phyloP scores from a whole-genome alignment of 495 filamentous ascomycete species.

The Penicillium longicatenatum region DNA sequence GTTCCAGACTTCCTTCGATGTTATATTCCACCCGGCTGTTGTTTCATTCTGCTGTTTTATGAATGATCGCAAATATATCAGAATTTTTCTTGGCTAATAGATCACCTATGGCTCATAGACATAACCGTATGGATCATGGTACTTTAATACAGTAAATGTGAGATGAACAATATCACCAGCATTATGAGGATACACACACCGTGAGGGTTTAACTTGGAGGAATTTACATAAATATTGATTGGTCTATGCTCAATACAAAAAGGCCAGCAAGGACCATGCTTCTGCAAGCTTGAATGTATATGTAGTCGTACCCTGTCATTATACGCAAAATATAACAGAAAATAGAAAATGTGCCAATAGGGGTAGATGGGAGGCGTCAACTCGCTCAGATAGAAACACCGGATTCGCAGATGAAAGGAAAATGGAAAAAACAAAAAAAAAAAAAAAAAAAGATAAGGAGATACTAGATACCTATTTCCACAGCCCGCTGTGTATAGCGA shows the following conservation, averaged over 20 bases:
- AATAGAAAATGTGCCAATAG: conserved; percentile 23
- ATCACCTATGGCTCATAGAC: too few relatives aligned
- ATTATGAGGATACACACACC: not conserved
- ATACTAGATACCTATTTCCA: conserved; percentile 38
- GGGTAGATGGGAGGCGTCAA: conserved; percentile 9
- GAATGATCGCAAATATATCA: too few relatives aligned
- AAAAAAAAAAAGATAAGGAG: conserved; percentile 16
- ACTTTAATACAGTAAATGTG: too few relatives aligned
- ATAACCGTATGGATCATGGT: too few relatives aligned
- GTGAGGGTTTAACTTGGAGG: too few relatives aligned
- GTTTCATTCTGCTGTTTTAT: too few relatives aligned
- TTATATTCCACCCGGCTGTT: too few relatives aligned
- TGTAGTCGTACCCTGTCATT: conserved; percentile 46
- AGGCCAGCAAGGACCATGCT: conserved; percentile 3
- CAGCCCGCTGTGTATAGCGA: conserved; percentile 45
- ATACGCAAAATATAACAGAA: conserved; percentile 30
- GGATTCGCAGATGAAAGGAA: conserved; percentile 20
- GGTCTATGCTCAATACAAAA: conserved; percentile 8
- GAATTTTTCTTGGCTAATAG: too few relatives aligned
- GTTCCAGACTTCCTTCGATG: too few relatives aligned
- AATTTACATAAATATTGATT: conserved; percentile 8
- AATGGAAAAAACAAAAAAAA: too few relatives aligned
- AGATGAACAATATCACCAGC: too few relatives aligned
- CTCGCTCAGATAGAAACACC: conserved; percentile 29
- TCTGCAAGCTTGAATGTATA: conserved; percentile 22